Evolutionary conservation across 106 monocot genomes (phyloP), one percentile per base, ranked within the genome.

Genomic region (Alisma plantagoaquatica): DNA sequence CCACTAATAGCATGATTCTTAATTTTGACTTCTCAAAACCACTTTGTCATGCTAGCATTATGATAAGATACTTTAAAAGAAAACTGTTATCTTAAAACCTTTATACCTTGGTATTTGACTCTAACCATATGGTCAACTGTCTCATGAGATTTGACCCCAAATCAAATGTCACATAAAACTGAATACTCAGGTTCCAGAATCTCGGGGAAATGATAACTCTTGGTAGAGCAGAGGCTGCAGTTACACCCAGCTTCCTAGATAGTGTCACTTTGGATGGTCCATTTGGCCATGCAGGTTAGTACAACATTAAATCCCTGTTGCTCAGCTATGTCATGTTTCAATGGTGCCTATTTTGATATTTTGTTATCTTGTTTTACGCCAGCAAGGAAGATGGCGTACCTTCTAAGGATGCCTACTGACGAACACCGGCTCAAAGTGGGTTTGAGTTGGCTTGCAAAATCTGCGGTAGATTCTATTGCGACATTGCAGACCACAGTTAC

Each of bases 181-280:
- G 9, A 6, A 7, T 38, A 14, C 15, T 33, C 45, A 96, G 96
- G 75, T 96, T 89, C 23, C 96, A 96, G 68, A 85, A 89, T 72
- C 74, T 89, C 14, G 96, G 88, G 29, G 96, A 96, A 66, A 89
- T 96, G 89, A 96, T 96, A 84, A 81, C 81, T 25, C 88, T 96
- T 52, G 94, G 94, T 2, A 78, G 29, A 62, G 78, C 63, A 63
- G 88, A 83, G 50, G 94, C 81, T 27, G 84, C 94, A 20, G 58
- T 96, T 43, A 61, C 94, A 23, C 78, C 88, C 22, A 78, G 81
- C 58, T 96, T 96, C 31, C 71, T 89, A 33, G 94, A 89, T 20
- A 88, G 88, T 20, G 54, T 96, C 38, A 96, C 94, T 17, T 81
- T 96, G 63, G 94, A 96, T 29, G 94, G 94, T 10, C 84, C 88